phyloP scores from a whole-genome alignment of 495 filamentous ascomycete species.

The Podospora pseudocomata region DNA sequence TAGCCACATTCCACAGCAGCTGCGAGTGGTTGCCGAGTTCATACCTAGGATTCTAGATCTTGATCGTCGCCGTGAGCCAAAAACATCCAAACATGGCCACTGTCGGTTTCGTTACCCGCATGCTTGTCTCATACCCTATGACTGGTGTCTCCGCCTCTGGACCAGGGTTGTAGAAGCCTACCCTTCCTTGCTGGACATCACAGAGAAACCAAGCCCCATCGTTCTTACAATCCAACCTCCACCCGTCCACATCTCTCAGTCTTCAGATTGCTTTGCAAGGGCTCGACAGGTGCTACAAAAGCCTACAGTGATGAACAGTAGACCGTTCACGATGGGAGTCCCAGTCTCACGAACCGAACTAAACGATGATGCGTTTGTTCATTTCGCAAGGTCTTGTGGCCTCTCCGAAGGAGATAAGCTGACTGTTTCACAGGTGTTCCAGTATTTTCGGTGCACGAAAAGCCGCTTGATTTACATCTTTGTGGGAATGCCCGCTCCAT shows the following conservation, averaged over 20 bases:
- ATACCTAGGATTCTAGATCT: slow-evolving; percentile 12
- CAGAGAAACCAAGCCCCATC: not conserved
- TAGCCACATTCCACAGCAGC: slow-evolving; percentile 15
- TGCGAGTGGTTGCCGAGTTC: not conserved
- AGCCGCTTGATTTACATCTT: not conserved
- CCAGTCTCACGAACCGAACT: not conserved
- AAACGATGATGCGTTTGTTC: not conserved
- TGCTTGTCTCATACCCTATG: slow-evolving; percentile 18
- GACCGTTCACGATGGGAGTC: too few species aligned
- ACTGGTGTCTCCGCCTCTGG: slow-evolving; percentile 23
- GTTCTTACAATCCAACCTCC: not conserved
- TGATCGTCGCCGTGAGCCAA: not conserved
- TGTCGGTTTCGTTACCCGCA: slow-evolving; percentile 15
- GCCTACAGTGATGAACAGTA: too few species aligned
- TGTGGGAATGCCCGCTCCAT: not conserved
- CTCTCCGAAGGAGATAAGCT: not conserved
- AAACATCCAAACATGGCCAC: not conserved
- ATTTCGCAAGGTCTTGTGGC: too few species aligned
- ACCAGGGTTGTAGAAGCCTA: slow-evolving; percentile 4
- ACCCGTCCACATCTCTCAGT: too few species aligned
- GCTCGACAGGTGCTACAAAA: too few species aligned
- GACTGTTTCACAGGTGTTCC: not conserved
- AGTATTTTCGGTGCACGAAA: slow-evolving; percentile 4
- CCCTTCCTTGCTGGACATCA: not conserved
- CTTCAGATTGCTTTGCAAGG: too few species aligned